These are phyloP conservation scores for Cicer cuneatum DNA, from an alignment of 306 rosid species.

Conservation along the genomic window DNA sequence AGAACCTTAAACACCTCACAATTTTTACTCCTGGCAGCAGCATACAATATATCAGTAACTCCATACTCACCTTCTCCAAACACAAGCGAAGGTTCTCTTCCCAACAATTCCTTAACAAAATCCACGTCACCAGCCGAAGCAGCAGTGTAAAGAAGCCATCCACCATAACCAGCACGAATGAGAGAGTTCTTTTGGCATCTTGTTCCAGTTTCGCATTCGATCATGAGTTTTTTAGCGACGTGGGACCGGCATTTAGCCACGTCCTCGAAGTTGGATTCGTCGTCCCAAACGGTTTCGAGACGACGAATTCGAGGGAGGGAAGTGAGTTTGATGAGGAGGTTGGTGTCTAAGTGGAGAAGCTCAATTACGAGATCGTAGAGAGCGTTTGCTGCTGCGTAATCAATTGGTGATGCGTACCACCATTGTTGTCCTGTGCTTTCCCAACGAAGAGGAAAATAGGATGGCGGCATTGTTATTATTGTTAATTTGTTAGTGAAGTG, in stretches of 20 bases:
- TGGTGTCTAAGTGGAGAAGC: conserved; percentile 87
- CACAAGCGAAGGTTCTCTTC: conserved; percentile 64
- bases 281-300: conserved; percentile 94
- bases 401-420: conserved; percentile 97
- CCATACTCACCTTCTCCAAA: conserved; percentile 96
- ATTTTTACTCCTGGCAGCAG: conserved; percentile 79
- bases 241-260: conserved; percentile 74
- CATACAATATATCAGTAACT: conserved; percentile 79
- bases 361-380: conserved; percentile 78
- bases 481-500: neutral
- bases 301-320: conserved; percentile 92
- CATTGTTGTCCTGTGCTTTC: conserved; percentile 92
- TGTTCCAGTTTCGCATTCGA: conserved; percentile 57
- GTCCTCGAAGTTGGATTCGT: conserved; percentile 61
- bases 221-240: conserved; percentile 69
- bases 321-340: conserved; percentile 85
- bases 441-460: conserved; percentile 85
- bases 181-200: conserved; percentile 57
- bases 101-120: conserved; percentile 65
- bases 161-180: conserved; percentile 89
- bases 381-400: conserved; percentile 92
- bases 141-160: conserved; percentile 96
- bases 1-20: conserved; percentile 65
- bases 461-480: conserved; percentile 53
- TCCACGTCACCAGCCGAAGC: conserved; percentile 85